Evolutionary conservation across 257 asterid genomes (phyloP).

Genomic region (Capsicum rhomboideum): DNA sequence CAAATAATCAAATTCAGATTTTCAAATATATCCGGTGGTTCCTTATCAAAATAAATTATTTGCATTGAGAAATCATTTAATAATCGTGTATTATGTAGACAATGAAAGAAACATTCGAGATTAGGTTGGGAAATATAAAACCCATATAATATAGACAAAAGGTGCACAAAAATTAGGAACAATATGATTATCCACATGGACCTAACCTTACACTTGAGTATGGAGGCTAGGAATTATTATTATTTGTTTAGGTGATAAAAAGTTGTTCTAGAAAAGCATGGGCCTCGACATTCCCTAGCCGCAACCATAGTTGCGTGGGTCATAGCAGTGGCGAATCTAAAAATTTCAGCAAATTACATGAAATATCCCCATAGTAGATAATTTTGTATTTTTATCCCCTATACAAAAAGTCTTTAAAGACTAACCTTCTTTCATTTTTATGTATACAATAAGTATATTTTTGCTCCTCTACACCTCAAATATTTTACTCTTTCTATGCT

Average conservation of each 20-base stretch:
- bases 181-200: neutral
- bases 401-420: too few species aligned
- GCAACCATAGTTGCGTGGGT: neutral
- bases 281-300: constrained; percentile 1
- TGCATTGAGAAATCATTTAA: neutral
- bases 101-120: neutral
- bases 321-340: neutral
- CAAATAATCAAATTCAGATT: too few species aligned
- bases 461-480: too few species aligned
- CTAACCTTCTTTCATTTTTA: too few species aligned
- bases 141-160: neutral
- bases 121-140: neutral
- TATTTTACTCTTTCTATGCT: too few species aligned
- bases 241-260: neutral
- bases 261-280: constrained; percentile 3
- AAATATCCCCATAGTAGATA: too few species aligned
- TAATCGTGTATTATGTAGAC: neutral
- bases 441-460: too few species aligned
- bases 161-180: neutral
- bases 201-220: neutral
- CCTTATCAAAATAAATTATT: neutral
- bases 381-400: too few species aligned
- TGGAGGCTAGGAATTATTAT: neutral
- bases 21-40: too few species aligned
- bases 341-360: too few species aligned